phyloP scores from a whole-genome alignment of 805 yeast species.

The Kregervanrija delftensis region DNA sequence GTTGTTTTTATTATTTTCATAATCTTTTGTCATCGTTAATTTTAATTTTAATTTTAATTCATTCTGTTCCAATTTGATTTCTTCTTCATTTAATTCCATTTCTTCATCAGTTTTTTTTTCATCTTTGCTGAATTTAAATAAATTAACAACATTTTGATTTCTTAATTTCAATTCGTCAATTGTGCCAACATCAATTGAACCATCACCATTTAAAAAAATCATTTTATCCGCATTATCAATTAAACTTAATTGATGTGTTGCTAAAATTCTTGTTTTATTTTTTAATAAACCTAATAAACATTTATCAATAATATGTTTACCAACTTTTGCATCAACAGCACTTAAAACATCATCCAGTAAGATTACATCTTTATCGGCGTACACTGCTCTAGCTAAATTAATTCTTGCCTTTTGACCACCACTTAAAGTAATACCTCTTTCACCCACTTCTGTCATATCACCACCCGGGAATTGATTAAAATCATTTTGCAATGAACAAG shows the following conservation, averaged over 20 bases:
- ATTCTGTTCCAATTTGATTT: constrained; percentile 10
- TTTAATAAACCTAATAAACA: constrained; percentile 57
- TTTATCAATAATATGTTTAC: constrained; percentile 45
- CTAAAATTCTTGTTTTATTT: constrained; percentile 61
- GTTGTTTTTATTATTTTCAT: not conserved
- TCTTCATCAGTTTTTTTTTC: constrained; percentile 23
- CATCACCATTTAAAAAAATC: constrained; percentile 61
- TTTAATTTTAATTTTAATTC: constrained; percentile 10
- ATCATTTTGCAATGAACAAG: constrained; percentile 65
- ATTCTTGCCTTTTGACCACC: constrained; percentile 86
- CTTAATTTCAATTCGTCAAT: constrained; percentile 41
- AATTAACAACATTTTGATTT: constrained; percentile 29
- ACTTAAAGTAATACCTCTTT: constrained; percentile 77
- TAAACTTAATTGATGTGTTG: constrained; percentile 78
- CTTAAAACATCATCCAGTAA: constrained; percentile 60
- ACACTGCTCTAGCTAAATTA: constrained; percentile 63
- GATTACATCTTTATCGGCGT: constrained; percentile 51
- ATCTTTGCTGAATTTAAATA: constrained; percentile 34
- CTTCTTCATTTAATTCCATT: constrained; percentile 6
- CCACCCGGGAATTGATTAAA: constrained; percentile 64
- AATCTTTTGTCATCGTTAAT: not conserved
- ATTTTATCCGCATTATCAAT: constrained; percentile 64
- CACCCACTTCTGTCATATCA: constrained; percentile 76
- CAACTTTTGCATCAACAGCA: constrained; percentile 71
- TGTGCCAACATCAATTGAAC: constrained; percentile 55